Conservation (phyloP, 177 flowering plant species). For the Vitis hybrid region DNA sequence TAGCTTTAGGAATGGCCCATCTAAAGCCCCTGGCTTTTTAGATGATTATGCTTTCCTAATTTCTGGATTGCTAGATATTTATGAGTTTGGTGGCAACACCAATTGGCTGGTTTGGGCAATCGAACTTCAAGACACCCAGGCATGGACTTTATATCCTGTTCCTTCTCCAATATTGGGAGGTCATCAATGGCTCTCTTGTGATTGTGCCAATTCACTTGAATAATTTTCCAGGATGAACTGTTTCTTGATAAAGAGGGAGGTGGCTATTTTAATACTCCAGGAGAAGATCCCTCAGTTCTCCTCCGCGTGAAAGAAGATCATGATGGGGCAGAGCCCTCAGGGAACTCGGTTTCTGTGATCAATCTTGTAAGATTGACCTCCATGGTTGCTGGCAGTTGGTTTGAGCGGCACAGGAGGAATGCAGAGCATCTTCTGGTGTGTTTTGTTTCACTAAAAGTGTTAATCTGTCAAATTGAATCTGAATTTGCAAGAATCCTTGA, state of each 20-base stretch:
- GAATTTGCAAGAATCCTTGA: background rate
- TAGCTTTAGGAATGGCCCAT: conserved; percentile 90
- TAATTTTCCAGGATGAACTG: conserved; percentile 64
- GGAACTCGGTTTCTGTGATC: conserved; percentile 84
- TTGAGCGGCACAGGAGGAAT: conserved; percentile 49
- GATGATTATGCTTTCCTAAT: conserved; percentile 96
- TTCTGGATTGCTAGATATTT: conserved; percentile 78
- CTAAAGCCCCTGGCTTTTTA: conserved; percentile 90
- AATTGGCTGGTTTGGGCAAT: conserved; percentile 85
- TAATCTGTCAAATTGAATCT: conserved; percentile 1
- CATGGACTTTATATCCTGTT: conserved; percentile 15
- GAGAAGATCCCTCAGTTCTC: conserved; percentile 86
- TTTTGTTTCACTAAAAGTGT: background rate
- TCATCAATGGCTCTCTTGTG: background rate
- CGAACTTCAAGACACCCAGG: conserved; percentile 86
- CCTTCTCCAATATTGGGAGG: background rate
- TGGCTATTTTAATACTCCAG: conserved; percentile 85
- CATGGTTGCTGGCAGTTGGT: conserved; percentile 38
- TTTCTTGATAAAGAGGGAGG: conserved; percentile 92
- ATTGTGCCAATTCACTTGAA: background rate
- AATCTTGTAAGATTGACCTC: conserved; percentile 80
- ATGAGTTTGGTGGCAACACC: conserved; percentile 69
- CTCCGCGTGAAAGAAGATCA: conserved; percentile 98
- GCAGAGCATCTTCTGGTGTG: conserved; percentile 86
- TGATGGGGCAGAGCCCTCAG: conserved; percentile 98